phyloP scores from a whole-genome alignment of 805 yeast species.

The Kuraishia borneana region DNA sequence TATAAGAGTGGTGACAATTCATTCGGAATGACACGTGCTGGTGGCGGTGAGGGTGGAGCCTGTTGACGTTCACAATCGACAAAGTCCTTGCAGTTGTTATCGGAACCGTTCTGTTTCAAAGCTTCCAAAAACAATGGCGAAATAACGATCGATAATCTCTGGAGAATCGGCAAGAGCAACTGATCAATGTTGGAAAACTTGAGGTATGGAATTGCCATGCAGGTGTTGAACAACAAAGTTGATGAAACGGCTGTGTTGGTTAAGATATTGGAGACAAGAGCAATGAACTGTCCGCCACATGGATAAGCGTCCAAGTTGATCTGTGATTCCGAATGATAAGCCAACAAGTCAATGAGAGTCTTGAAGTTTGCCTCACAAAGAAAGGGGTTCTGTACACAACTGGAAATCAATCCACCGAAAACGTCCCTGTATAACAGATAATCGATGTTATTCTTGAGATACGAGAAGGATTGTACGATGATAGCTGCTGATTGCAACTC shows the following conservation, averaged over 20 bases:
- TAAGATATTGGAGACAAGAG: slow-evolving; percentile 7
- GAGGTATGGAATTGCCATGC: slow-evolving; percentile 15
- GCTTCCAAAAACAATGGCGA: slow-evolving; percentile 12
- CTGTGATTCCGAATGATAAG: slow-evolving; percentile 9
- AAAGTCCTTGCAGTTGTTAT: slow-evolving; percentile 6
- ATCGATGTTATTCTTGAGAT: slow-evolving; percentile 10
- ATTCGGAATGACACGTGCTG: slow-evolving; percentile 8
- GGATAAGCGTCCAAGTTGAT: slow-evolving; percentile 5
- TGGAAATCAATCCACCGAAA: slow-evolving; percentile 8
- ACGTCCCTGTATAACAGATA: slow-evolving; percentile 8
- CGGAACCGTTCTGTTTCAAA: slow-evolving; percentile 8
- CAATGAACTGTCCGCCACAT: slow-evolving; percentile 1
- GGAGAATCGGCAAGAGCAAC: slow-evolving; percentile 12
- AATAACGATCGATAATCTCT: slow-evolving; percentile 9
- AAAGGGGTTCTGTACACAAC: slow-evolving; percentile 9
- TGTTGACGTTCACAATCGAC: slow-evolving; percentile 6
- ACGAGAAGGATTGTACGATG: slow-evolving; percentile 17
- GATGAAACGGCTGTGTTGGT: slow-evolving; percentile 3
- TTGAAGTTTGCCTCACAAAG: slow-evolving; percentile 15
- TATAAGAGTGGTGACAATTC: slow-evolving; percentile 15
- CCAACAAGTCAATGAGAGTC: slow-evolving; percentile 13
- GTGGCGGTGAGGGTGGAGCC: slow-evolving; percentile 11
- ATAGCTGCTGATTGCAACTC: slow-evolving; percentile 12
- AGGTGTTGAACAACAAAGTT: slow-evolving; percentile 10
- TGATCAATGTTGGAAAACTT: slow-evolving; percentile 5